These are phyloP conservation scores for Setaria italica DNA, from an alignment of 202 grass and related monocot species.

Conservation along the genomic window DNA sequence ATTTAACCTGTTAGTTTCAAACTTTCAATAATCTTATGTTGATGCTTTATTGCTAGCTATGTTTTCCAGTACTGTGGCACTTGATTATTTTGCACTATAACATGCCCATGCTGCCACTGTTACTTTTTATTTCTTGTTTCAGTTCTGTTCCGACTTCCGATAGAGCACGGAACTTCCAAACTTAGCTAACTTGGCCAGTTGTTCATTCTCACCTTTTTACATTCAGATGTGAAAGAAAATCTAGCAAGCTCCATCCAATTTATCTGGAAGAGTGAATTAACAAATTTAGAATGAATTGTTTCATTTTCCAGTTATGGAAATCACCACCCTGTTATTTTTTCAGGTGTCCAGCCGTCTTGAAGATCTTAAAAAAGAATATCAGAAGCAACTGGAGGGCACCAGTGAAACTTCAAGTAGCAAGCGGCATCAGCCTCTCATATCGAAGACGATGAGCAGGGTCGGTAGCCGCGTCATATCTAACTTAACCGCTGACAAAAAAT, in stretches of 20 bases:
- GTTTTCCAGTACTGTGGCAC: neutral
- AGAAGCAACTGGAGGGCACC: slow-evolving; percentile 50
- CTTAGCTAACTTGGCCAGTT: too few species aligned
- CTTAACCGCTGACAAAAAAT: slow-evolving; percentile 44
- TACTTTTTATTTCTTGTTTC: neutral
- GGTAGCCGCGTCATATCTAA: slow-evolving; percentile 50
- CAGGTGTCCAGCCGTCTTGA: slow-evolving; percentile 75
- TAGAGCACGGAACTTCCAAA: too few species aligned
- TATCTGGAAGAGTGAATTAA: neutral
- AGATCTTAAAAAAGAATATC: slow-evolving; percentile 76
- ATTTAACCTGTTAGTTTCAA: neutral
- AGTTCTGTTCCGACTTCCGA: too few species aligned
- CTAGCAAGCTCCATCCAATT: slow-evolving; percentile 6
- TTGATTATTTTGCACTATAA: neutral
- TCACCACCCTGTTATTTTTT: slow-evolving; percentile 11
- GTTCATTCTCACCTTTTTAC: slow-evolving; percentile 7
- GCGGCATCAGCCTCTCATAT: slow-evolving; percentile 56
- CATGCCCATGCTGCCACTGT: neutral
- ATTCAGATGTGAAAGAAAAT: neutral
- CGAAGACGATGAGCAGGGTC: slow-evolving; percentile 60
- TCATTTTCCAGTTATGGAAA: neutral
- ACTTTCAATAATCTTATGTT: neutral
- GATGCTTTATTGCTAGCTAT: slow-evolving; percentile 14
- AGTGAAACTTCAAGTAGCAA: slow-evolving; percentile 59
- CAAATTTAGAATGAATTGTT: neutral